phyloP scores from a whole-genome alignment of 805 yeast species.

The Ogataea polymorpha region DNA sequence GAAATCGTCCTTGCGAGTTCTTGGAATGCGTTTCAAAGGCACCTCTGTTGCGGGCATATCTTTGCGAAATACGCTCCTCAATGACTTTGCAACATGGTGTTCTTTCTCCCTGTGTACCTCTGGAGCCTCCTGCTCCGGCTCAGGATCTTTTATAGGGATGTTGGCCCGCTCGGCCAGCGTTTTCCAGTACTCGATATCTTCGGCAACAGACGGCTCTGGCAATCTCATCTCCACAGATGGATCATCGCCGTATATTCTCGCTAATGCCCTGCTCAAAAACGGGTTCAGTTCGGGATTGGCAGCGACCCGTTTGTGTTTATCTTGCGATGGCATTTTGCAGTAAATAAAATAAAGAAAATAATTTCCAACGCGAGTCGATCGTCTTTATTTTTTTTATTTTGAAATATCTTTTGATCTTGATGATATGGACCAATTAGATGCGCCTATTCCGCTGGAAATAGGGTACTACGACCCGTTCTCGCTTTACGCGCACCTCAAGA shows the following conservation, averaged over 20 bases:
- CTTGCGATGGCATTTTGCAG: constrained; percentile 1
- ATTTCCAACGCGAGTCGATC: constrained; percentile 4
- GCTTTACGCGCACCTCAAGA: constrained; percentile 43
- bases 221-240: constrained; percentile 14
- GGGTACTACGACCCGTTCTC: constrained; percentile 78
- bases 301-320: constrained; percentile 11
- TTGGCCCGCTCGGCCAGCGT: constrained; percentile 31
- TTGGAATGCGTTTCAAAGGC: background rate
- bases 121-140: background rate
- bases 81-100: too few relatives aligned
- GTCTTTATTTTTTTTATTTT: background rate
- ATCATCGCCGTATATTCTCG: constrained; percentile 20
- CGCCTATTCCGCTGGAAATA: constrained; percentile 30
- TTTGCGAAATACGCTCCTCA: background rate
- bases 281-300: constrained; percentile 20
- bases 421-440: constrained; percentile 4
- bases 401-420: background rate
- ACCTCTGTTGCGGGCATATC: background rate
- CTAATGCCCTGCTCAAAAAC: constrained; percentile 23
- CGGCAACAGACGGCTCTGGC: constrained; percentile 12
- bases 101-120: too few relatives aligned
- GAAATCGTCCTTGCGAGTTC: constrained; percentile 19
- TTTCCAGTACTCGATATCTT: constrained; percentile 26
- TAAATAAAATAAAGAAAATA: background rate
- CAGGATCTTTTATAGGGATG: constrained; percentile 17